phyloP scores from a whole-genome alignment of 441 rosid species.

The Bocquillonia castaneifolia region DNA sequence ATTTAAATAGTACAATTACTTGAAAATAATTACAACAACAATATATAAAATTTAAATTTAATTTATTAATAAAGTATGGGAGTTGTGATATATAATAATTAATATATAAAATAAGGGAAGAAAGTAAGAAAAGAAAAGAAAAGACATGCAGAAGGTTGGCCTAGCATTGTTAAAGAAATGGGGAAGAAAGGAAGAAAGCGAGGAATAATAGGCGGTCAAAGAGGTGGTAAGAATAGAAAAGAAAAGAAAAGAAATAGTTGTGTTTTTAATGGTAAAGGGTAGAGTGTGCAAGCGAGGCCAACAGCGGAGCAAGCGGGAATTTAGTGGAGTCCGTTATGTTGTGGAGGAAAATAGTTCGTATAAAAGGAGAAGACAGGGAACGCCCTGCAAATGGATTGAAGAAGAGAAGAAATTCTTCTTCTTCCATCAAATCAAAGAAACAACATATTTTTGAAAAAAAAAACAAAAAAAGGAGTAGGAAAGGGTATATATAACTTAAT shows the following conservation, averaged over 20 bases:
- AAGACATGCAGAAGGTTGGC: too few relatives aligned
- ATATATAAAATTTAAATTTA: too few relatives aligned
- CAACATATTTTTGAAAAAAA: too few relatives aligned
- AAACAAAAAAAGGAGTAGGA: constrained; percentile 6
- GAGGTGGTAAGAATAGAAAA: neutral
- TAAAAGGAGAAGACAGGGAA: neutral
- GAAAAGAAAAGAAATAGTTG: too few relatives aligned
- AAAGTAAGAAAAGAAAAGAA: too few relatives aligned
- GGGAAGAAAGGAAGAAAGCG: neutral
- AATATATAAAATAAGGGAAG: too few relatives aligned
- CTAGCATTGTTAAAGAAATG: neutral
- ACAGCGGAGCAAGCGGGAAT: too few relatives aligned
- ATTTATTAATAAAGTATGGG: too few relatives aligned
- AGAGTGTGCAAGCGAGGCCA: too few relatives aligned
- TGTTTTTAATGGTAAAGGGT: neutral
- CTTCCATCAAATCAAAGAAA: neutral
- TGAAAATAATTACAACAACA: too few relatives aligned
- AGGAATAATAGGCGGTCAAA: neutral
- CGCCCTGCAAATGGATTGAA: neutral
- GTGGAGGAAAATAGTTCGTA: neutral
- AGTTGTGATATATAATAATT: too few relatives aligned
- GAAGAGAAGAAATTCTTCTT: neutral
- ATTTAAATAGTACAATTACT: too few relatives aligned
- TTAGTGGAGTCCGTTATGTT: neutral
- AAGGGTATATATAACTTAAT: constrained; percentile 3